phyloP scores from a whole-genome alignment of 2,329 filamentous ascomycete genomes.

The Colletotrichum aenigma region DNA sequence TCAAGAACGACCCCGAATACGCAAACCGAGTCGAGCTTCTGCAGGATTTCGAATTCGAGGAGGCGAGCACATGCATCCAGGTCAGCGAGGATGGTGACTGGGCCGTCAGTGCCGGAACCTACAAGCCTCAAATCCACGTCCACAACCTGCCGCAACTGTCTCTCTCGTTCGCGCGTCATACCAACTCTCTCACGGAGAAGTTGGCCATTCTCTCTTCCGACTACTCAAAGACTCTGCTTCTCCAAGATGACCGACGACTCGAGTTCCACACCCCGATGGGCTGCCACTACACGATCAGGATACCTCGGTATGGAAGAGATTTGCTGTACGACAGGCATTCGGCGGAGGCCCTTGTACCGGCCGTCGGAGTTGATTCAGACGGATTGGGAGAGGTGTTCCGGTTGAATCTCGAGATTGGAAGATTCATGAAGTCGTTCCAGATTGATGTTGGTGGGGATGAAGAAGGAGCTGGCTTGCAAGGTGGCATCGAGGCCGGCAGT shows the following conservation, averaged over 20 bases:
- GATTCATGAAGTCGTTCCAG: slow-evolving; percentile 94
- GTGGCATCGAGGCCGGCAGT: slow-evolving; percentile 81
- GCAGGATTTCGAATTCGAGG: slow-evolving; percentile 97
- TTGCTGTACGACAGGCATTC: slow-evolving; percentile 82
- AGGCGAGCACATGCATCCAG: slow-evolving; percentile 88
- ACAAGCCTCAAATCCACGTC: slow-evolving; percentile 83
- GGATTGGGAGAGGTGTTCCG: slow-evolving; percentile 92
- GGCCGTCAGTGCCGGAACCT: slow-evolving; percentile 76
- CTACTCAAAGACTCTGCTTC: slow-evolving; percentile 91
- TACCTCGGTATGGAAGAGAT: slow-evolving; percentile 92
- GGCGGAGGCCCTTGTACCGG: slow-evolving; percentile 84
- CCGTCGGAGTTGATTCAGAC: slow-evolving; percentile 85
- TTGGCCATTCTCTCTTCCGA: slow-evolving; percentile 89
- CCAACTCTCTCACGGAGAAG: slow-evolving; percentile 87
- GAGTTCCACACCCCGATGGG: slow-evolving; percentile 93
- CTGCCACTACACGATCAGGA: slow-evolving; percentile 85
- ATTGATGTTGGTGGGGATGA: slow-evolving; percentile 84
- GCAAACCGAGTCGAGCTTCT: slow-evolving; percentile 92
- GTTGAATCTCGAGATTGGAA: slow-evolving; percentile 86
- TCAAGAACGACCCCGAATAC: slow-evolving; percentile 93
- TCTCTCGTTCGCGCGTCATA: slow-evolving; percentile 92
- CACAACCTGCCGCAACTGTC: slow-evolving; percentile 93
- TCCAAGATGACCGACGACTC: slow-evolving; percentile 88
- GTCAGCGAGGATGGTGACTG: slow-evolving; percentile 96
- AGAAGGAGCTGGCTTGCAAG: slow-evolving; percentile 79